Base-by-base conservation (phyloP, 2,329 filamentous ascomycete species). In the Fusarium xylarioides region DNA sequence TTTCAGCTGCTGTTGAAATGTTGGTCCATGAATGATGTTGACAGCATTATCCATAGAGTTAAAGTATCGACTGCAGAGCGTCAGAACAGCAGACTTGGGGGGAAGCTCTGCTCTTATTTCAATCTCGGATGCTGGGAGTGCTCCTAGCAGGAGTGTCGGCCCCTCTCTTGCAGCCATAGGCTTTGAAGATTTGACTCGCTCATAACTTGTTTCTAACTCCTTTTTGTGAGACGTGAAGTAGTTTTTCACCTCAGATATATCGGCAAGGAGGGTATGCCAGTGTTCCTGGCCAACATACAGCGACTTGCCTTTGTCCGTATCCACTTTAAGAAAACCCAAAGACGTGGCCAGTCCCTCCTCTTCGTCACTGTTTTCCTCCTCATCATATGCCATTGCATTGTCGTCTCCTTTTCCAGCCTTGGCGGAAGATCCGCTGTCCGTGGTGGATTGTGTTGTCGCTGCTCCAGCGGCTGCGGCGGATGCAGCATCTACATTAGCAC, bases 191-290 rank as follows among this genome's bases (percentile, higher is more conserved):
- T 91, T 89, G 57, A 97, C 91, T 76, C 91, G 92, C 76, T 93
- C 91, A 75, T 94, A 91, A 76, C 95, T 95, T 66, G 91, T 91
- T 79, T 97, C 94, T 67, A 95, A 87, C 74, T 98, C 95, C 79
- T 96, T 95, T 81, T 96, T 97, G 82, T 98, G 94, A 40, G 88
- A 90, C 23, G 85, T 83, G 78, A 97, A 98, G 83, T 96, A 98
- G 75, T 92, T 95, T 80, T 95, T 97, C 32, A 99, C 95, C 84
- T 99, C 96, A 15, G 93, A 87, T 72, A 99, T 96, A 81, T 95
- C 93, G 75, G 90, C 87, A 61, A 97, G 84, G 59, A 97, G 90
- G 43, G 91, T 90, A 76, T 93, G 91, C 94, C 94, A 97, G 81
- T 96, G 93, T 62, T 93, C 91, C 73, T 94, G 92, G 63, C 93